Evolutionary conservation across 83 land plant species (phyloP).

Genomic region (Diphasiastrum complanatum): DNA sequence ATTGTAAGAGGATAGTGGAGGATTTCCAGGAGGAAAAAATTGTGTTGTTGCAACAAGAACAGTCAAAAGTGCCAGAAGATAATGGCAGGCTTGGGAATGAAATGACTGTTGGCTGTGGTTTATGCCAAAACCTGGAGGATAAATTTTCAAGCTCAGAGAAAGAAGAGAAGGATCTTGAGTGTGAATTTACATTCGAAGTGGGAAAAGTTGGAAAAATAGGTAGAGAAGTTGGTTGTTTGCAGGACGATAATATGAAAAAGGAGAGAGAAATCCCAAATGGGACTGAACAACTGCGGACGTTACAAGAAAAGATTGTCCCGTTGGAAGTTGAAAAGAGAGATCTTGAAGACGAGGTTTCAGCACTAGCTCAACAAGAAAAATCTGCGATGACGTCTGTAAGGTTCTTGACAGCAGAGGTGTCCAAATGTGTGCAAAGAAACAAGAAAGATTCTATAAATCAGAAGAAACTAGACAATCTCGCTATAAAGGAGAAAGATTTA

Average conservation of each 20-base stretch:
- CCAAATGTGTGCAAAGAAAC: too few relatives aligned
- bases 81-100: neutral
- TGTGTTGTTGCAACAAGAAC: too few relatives aligned
- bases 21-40: too few relatives aligned
- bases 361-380: too few relatives aligned
- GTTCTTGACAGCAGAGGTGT: too few relatives aligned
- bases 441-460: too few relatives aligned
- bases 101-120: slow-evolving; percentile 2
- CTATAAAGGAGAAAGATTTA: too few relatives aligned
- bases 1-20: slow-evolving; percentile 1
- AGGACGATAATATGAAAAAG: neutral
- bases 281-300: neutral
- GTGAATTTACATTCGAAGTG: neutral
- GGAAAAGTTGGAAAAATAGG: neutral
- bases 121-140: neutral
- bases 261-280: neutral
- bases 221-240: neutral
- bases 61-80: slow-evolving; percentile 5
- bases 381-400: too few relatives aligned
- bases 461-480: too few relatives aligned
- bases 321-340: slow-evolving; percentile 20
- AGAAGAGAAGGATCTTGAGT: neutral
- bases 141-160: slow-evolving; percentile 4
- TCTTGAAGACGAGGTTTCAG: too few relatives aligned
- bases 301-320: slow-evolving; percentile 2